Evolutionary conservation across 148 eudicot species (phyloP).

Genomic region (Hydrangea macrophylla): DNA sequence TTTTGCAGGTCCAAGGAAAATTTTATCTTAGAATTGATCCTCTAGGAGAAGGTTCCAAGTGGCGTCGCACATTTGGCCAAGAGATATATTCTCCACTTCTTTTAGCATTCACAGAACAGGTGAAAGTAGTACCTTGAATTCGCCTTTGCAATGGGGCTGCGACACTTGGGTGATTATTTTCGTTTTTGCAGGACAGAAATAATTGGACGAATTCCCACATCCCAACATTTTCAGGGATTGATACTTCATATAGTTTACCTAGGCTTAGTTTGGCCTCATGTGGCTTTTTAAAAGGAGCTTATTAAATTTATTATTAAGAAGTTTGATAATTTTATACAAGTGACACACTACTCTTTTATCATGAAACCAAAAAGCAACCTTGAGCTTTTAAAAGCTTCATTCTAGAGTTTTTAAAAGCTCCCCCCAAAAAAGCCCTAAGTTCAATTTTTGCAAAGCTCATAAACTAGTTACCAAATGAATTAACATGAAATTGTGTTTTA

Average conservation of each 20-base stretch:
- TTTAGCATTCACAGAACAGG: constrained; percentile 88
- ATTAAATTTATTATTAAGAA: too few relatives aligned
- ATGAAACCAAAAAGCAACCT: too few relatives aligned
- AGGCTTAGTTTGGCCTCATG: too few relatives aligned
- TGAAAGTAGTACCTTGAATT: constrained; percentile 15
- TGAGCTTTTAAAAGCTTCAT: too few relatives aligned
- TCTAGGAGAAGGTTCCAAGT: constrained; percentile 84
- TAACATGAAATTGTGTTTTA: too few relatives aligned
- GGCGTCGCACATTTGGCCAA: constrained; percentile 94
- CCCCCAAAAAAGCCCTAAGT: too few relatives aligned
- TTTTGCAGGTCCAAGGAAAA: constrained; percentile 77
- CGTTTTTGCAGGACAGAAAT: constrained; percentile 54
- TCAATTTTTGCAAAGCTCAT: too few relatives aligned
- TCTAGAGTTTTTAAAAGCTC: too few relatives aligned
- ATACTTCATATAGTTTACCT: constrained; percentile 76
- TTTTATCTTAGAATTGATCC: constrained; percentile 77
- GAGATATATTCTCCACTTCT: constrained; percentile 94
- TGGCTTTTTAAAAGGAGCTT: too few relatives aligned
- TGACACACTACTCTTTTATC: too few relatives aligned
- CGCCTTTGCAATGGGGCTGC: neutral
- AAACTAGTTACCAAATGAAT: too few relatives aligned
- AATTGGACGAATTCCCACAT: constrained; percentile 60
- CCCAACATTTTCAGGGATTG: constrained; percentile 66
- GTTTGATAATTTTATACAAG: too few relatives aligned
- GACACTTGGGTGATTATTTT: neutral